Evolutionary conservation across 805 yeast species (phyloP), one percentile per base, ranked within the genome.

Genomic region (Candida orba): DNA sequence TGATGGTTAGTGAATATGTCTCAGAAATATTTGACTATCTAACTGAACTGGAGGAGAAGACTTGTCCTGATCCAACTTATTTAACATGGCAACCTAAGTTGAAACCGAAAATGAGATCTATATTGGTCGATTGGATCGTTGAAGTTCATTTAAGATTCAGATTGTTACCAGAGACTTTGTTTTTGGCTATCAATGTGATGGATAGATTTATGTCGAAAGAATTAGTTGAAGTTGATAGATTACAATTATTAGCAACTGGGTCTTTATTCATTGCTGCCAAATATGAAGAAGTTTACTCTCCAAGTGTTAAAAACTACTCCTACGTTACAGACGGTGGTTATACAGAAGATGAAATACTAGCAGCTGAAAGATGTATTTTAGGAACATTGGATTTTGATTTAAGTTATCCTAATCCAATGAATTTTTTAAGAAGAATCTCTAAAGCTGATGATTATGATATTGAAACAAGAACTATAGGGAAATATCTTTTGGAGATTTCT

Each of bases 51-150:
- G 96, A 89, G 63, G 52, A 65, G 39, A 72, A 74, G 55, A 85
- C 88, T 39, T 66, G 82, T 52, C 95, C 89, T 3, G 81, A 77
- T 51, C 64, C 83, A n/a, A 74, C 78, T 51, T 86, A 85, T 59
- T 64, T 85, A 32, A 70, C 66, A 48, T 72, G 78, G 63, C 85
- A 81, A 60, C 72, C 75, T 40, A 78, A 79, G 47, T 64, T 87
- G 52, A 78, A 83, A 54, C 95, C 96, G 44, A 76, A 79, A 48
- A 84, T 85, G 84, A 75, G 97, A 52, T 81, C 88, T 8, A 84
- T 89, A 41, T 67, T 89, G 46, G 87, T 89, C n/a, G 96, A 90
- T 65, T 89, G 97, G 97, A 71, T 89, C 52, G 87, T 87, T 10
- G 95, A 87, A 59, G 90, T 89, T 60, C 96, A 88, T 66, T 70